Base-by-base conservation (phyloP, 2,329 filamentous ascomycete genomes). In the Colletotrichum sp. region DNA sequence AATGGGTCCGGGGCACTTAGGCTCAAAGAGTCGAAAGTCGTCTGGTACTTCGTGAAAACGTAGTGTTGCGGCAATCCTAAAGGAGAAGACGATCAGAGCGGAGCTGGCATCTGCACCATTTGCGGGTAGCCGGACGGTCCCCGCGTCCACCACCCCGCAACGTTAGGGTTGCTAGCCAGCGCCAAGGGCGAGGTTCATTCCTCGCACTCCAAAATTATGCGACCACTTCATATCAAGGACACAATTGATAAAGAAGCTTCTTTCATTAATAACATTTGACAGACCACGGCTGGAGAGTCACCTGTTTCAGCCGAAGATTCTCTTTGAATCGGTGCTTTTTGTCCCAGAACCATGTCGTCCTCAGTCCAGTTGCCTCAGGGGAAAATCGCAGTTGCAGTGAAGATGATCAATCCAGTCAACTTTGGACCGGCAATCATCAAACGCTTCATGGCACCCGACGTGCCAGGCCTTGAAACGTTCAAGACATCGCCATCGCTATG, bases 341-440 rank as follows among this genome's bases (percentile, higher is more conserved):
- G 55, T 26, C 55, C 18, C 55, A 59, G 24, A 28, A n/a, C 30
- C 26, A 39, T 34, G 18, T 64, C 60, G 16, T 59, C 60, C 30
- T 9, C 18, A 18, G 60, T 64, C n/a, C 65, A 55, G 26, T 21
- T 81, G 18, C 80, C 80, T 13, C 26, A 75, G 1, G 80, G 80
- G 18, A n/a, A 62, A 44, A 59, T 78, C 28, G 75, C 76, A n/a
- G 70, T 81, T 28, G 55, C 52, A 2, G 81, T 84, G 26, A 83
- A 79, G 72, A 78, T 86, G 52, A 85, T 86, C 32, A 85, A 85
- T 62, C 80, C 85, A 0, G 83, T 84, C 26, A 85, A 85, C 34
- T 86, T 86, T 70, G 85, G 85, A 0, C 85, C 85, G 5, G 82
- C 85, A 7, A 81, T 85, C 28, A 76, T 86, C 10, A 77, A 84